These are phyloP conservation scores for Dissophora globulifera DNA, from an alignment of 192 early-diverging fungal genomes.

Conservation along the genomic window DNA sequence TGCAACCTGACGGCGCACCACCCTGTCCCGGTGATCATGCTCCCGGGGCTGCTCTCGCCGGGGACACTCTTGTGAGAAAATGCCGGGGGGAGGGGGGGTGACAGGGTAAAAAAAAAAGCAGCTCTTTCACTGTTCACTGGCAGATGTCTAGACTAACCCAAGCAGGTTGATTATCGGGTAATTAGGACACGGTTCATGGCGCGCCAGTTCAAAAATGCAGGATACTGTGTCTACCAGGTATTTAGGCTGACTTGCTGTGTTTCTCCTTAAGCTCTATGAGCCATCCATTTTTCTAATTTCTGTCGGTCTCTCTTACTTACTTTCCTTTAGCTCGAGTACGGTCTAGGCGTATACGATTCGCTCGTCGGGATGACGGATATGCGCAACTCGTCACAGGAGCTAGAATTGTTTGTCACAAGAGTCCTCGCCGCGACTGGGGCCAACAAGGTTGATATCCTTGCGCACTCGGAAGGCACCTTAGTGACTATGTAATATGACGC, in stretches of 20 bases:
- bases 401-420: not conserved
- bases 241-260: not conserved
- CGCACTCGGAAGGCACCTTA: not conserved
- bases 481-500: conserved; percentile 18
- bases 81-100: too few species aligned
- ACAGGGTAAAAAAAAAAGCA: too few species aligned
- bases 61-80: too few species aligned
- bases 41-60: too few species aligned
- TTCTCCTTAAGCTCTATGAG: too few species aligned
- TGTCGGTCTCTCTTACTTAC: not conserved
- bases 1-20: too few species aligned
- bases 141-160: not conserved
- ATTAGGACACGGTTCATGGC: conserved; percentile 17
- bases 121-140: not conserved
- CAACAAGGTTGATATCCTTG: conserved; percentile 1
- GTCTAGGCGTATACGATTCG: conserved; percentile 1
- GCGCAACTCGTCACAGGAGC: conserved; percentile 2
- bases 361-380: conserved; percentile 3
- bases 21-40: too few species aligned
- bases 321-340: not conserved
- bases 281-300: too few species aligned
- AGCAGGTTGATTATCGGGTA: not conserved
- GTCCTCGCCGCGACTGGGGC: conserved; percentile 9
- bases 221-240: conserved; percentile 27
- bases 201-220: conserved; percentile 3